phyloP scores from a whole-genome alignment of 2,329 filamentous ascomycete species.

The Thyridium curvatum region DNA sequence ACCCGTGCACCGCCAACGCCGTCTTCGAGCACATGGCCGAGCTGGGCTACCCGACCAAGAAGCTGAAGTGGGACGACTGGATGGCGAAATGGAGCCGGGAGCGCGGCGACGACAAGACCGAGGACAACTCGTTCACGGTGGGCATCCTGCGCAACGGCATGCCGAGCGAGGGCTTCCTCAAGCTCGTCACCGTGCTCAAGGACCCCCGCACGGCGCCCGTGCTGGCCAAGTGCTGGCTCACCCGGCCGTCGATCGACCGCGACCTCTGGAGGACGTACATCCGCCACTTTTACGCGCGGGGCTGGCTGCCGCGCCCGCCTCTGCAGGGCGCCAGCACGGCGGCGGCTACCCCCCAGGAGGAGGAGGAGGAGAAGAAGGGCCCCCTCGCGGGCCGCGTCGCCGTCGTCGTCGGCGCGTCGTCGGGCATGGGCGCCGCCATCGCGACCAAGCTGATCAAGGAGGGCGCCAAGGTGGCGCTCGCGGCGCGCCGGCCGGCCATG shows the following conservation, averaged over 20 bases:
- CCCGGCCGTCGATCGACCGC: constrained; percentile 62
- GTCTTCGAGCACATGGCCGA: constrained; percentile 59
- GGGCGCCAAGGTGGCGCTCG: constrained; percentile 66
- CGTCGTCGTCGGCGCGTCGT: constrained; percentile 73
- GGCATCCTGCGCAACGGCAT: constrained; percentile 77
- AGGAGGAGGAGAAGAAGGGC: constrained; percentile 34
- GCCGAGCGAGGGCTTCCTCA: constrained; percentile 67
- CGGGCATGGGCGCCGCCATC: constrained; percentile 72
- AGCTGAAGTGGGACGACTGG: constrained; percentile 67
- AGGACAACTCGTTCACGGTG: constrained; percentile 67
- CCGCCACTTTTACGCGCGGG: constrained; percentile 73
- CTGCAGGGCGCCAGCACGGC: constrained; percentile 31
- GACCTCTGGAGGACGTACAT: constrained; percentile 71
- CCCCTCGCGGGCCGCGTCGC: constrained; percentile 64
- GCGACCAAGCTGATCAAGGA: constrained; percentile 62
- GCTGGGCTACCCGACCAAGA: constrained; percentile 65
- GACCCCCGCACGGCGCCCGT: constrained; percentile 61
- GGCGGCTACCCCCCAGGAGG: constrained; percentile 8
- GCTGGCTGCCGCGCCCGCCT: constrained; percentile 65
- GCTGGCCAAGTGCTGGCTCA: constrained; percentile 43
- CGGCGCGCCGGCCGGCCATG: constrained; percentile 62
- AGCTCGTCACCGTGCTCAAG: constrained; percentile 66
- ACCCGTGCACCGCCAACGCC: constrained; percentile 57
- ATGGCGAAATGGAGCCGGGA: constrained; percentile 67
- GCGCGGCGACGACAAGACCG: constrained; percentile 55